Percentiles rank a stretch among this genome's conserved stretches.
phyloP scores from a whole-genome alignment of 2,329 filamentous ascomycete species.

The Aspergillus bombycis region DNA sequence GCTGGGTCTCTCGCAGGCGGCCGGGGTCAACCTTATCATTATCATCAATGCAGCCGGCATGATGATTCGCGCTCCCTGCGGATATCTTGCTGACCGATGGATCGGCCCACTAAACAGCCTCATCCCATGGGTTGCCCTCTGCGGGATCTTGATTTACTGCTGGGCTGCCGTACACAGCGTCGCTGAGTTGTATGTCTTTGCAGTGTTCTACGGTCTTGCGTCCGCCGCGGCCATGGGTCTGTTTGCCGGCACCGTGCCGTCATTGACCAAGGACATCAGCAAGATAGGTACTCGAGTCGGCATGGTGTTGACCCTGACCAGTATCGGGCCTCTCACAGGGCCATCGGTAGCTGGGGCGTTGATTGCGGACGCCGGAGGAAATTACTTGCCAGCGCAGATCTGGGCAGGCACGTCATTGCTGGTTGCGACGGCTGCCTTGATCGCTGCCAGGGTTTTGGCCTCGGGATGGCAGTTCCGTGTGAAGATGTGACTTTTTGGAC shows the following conservation, averaged over 20 bases:
- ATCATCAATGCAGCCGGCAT: background rate
- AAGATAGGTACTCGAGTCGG: slow-evolving; percentile 53
- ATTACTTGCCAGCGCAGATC: slow-evolving; percentile 50
- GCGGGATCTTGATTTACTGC: background rate
- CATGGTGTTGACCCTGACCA: slow-evolving; percentile 52
- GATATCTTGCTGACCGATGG: background rate
- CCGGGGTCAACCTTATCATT: background rate
- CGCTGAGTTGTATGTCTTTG: background rate
- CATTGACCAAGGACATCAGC: slow-evolving; percentile 50
- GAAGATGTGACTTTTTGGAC: slow-evolving; percentile 1
- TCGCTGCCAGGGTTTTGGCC: background rate
- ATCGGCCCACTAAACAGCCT: background rate
- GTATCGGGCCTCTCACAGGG: slow-evolving; percentile 49
- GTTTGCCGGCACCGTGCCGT: slow-evolving; percentile 46
- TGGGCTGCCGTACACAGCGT: background rate
- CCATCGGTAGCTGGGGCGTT: slow-evolving; percentile 52
- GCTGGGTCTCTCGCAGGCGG: background rate
- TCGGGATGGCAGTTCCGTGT: background rate
- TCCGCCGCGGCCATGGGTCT: background rate
- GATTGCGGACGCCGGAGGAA: slow-evolving; percentile 44
- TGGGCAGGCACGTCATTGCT: slow-evolving; percentile 40
- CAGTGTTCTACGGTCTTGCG: background rate
- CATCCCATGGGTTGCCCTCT: background rate
- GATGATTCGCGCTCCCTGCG: background rate
- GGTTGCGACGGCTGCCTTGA: slow-evolving; percentile 5